Evolutionary conservation across 1,139 yeast species (phyloP), one percentile per base, ranked within the genome.

Genomic region (Taphrina communis): DNA sequence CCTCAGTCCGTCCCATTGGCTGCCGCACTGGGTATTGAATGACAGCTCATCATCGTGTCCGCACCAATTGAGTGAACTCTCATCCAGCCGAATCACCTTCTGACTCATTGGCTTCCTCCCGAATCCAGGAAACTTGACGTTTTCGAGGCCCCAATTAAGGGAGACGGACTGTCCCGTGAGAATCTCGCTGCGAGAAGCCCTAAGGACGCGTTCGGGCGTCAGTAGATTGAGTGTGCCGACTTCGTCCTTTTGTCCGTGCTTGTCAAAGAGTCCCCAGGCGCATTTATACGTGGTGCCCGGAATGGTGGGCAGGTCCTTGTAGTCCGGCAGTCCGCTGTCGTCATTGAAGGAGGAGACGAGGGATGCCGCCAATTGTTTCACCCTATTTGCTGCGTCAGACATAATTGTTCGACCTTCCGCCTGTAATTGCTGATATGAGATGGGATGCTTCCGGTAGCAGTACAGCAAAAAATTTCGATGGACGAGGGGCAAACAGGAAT

Each of bases 1-100:
- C 36, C 79, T 69, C 66, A 77, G 73, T 12, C 80, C 80, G 65
- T 77, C 80, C 77, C 79, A 77, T 71, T 77, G 80, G 11, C 42
- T 52, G 17, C 78, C 75, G 21, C 75, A 73, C 70, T 77, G 80
- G 1, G 79, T 77, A 70, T 77, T 77, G 70, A 77, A 71, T 39
- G 63, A 65, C 42, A 74, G 70, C 52, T 73, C 74, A 65, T 77
- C 80, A 70, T 77, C 79, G 69, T 77, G 75, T 17, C 71, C 68
- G 48, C 66, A 42, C 57, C 65, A 53, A 7, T 39, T 31, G 12
- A 70, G 69, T 48, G 58, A 25, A 35, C 69, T 70, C 58, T 59
- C 57, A 17, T 66, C 69, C 52, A 48, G 19, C 9, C 52, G 31
- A n/a, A 66, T 66, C 52, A 70, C 68, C 8, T 62, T 63, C 57